Percentiles rank a stretch among this genome's conserved stretches.
These are phyloP conservation scores for Pinus tabuliformis DNA, from an alignment of 75 land plant genomes.

Conservation along the genomic window DNA sequence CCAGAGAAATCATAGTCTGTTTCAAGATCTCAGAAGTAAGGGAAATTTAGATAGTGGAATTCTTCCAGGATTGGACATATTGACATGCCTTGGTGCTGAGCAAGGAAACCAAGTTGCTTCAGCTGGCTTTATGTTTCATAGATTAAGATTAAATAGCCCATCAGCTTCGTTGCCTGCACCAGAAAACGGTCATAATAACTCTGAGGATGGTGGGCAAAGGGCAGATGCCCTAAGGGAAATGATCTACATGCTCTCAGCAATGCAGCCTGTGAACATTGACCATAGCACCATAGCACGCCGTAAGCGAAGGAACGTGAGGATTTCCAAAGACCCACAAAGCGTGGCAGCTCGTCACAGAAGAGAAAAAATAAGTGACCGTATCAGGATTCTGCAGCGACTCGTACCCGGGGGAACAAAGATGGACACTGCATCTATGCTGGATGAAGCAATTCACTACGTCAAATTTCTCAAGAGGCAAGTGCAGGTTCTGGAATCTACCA, in stretches of 20 bases:
- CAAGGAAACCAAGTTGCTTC: background rate
- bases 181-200: background rate
- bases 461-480: constrained; percentile 31
- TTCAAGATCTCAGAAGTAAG: background rate
- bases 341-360: constrained; percentile 49
- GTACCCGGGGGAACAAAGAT: constrained; percentile 51
- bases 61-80: background rate
- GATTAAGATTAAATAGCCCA: background rate
- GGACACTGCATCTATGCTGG: constrained; percentile 58
- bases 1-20: background rate
- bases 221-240: constrained; percentile 30
- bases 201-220: background rate
- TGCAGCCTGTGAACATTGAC: constrained; percentile 34
- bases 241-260: constrained; percentile 36
- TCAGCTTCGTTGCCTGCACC: background rate
- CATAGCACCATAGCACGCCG: constrained; percentile 20
- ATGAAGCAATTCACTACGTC: constrained; percentile 50
- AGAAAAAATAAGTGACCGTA: constrained; percentile 31
- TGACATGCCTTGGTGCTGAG: background rate
- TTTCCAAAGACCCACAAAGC: constrained; percentile 40
- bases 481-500: no score
- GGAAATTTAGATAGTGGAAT: background rate
- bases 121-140: background rate
- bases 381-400: constrained; percentile 36
- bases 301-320: background rate